These are phyloP conservation scores for Craterostigma plantagineum DNA, from an alignment of 257 asterid genomes.

Conservation along the genomic window DNA sequence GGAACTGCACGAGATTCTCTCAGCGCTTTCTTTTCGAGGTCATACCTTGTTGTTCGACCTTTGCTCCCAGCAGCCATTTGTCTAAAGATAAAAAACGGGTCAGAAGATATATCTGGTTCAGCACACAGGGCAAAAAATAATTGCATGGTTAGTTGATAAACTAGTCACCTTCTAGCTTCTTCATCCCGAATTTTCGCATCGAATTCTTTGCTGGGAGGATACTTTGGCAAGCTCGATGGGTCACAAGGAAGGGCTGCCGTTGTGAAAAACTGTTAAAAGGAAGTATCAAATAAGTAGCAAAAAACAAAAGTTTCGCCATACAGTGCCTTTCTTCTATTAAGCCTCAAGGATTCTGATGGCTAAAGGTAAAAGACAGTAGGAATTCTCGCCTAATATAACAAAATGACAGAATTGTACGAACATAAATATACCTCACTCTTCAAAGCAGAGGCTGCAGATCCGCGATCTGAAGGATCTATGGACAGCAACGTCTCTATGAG, in stretches of 20 bases:
- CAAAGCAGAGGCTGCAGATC: constrained; percentile 43
- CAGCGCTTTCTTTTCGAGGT: constrained; percentile 32
- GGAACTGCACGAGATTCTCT: constrained; percentile 61
- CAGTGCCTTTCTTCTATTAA: too few relatives aligned
- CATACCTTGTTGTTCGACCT: constrained; percentile 26
- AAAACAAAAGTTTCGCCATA: too few relatives aligned
- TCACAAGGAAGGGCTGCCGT: constrained; percentile 78
- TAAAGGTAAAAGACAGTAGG: too few relatives aligned
- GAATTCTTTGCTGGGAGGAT: constrained; percentile 95
- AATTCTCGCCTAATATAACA: neutral
- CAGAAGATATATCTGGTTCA: neutral
- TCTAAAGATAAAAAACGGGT: too few relatives aligned
- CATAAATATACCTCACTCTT: constrained; percentile 37
- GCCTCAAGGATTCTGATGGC: too few relatives aligned
- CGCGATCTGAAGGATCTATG: constrained; percentile 50
- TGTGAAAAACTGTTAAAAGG: constrained; percentile 49
- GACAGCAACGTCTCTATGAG: constrained; percentile 39
- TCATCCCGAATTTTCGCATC: constrained; percentile 93
- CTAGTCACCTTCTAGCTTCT: constrained; percentile 71
- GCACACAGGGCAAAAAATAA: neutral
- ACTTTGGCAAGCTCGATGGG: constrained; percentile 82
- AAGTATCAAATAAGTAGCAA: neutral
- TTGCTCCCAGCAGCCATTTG: constrained; percentile 50
- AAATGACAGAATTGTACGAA: neutral
- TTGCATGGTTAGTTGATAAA: neutral